Evolutionary conservation across 352 stramenopile species (phyloP).

Genomic region (Phytophthora sojae): DNA sequence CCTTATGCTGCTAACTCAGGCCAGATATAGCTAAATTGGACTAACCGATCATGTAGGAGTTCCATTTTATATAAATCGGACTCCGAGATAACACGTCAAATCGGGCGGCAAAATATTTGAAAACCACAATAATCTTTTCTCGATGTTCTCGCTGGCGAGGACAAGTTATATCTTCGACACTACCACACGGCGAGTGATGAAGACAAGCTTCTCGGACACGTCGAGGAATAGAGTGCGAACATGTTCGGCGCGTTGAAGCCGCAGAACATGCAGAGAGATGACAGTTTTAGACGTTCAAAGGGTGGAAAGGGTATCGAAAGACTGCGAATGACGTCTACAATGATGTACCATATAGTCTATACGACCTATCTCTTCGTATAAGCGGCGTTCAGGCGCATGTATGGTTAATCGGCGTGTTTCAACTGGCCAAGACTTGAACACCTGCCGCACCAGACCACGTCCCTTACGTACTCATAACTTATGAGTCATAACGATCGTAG

Average conservation of each 20-base stretch:
- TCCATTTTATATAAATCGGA: too few species aligned
- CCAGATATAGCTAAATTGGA: too few species aligned
- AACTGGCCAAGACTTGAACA: conserved; percentile 10
- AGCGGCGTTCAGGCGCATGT: background rate
- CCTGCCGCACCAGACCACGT: too few species aligned
- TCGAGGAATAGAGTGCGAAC: conserved; percentile 15
- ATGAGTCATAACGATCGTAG: too few species aligned
- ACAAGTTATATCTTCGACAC: conserved; percentile 24
- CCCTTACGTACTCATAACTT: too few species aligned
- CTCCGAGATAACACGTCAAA: too few species aligned
- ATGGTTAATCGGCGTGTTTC: conserved; percentile 14
- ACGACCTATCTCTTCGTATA: background rate
- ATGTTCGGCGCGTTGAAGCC: conserved; percentile 11
- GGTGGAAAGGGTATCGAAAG: conserved; percentile 10
- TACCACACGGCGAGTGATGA: conserved; percentile 13
- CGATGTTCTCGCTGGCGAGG: conserved; percentile 14
- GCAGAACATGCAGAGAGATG: conserved; percentile 2
- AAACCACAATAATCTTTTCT: too few species aligned
- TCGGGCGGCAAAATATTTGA: too few species aligned
- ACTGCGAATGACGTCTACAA: background rate
- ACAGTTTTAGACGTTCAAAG: conserved; percentile 1
- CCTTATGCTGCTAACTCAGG: too few species aligned
- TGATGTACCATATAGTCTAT: background rate
- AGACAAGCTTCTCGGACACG: conserved; percentile 14
- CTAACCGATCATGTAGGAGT: too few species aligned